Conservation (phyloP, 164 flowering plant genomes). For the Nymphaea colorata region DNA sequence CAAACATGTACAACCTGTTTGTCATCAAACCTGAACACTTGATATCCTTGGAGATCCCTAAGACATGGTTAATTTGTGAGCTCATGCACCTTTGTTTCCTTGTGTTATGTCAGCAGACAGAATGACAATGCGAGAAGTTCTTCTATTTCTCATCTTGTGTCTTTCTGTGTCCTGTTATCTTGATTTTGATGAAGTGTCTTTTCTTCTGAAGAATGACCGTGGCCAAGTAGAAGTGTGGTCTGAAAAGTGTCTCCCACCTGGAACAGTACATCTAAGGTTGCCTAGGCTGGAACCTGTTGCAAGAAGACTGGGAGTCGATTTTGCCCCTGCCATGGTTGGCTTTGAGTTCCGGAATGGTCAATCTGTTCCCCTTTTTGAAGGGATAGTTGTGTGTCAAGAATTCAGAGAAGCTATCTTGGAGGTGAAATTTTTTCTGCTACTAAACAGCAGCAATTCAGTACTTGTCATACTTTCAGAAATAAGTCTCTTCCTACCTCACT, state of each 20-base stretch:
- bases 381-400: constrained; percentile 85
- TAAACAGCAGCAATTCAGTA: background rate
- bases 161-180: background rate
- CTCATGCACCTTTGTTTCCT: background rate
- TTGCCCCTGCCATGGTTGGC: constrained; percentile 98
- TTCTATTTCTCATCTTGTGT: background rate
- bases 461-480: background rate
- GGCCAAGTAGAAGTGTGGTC: constrained; percentile 99
- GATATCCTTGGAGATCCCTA: background rate
- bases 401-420: constrained; percentile 71
- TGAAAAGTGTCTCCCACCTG: constrained; percentile 94
- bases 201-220: constrained; percentile 57
- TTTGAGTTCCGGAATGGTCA: constrained; percentile 88
- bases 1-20: no score
- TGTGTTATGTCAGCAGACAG: no score
- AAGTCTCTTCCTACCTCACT: no score
- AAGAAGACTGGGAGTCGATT: constrained; percentile 74
- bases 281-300: constrained; percentile 64
- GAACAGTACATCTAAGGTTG: constrained; percentile 79
- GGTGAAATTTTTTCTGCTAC: constrained; percentile 28
- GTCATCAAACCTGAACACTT: no score
- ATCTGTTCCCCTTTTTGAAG: constrained; percentile 64
- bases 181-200: background rate
- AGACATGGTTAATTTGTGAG: background rate
- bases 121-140: background rate